phyloP scores from a whole-genome alignment of 306 rosid genomes.

The Medicago ruthenica region DNA sequence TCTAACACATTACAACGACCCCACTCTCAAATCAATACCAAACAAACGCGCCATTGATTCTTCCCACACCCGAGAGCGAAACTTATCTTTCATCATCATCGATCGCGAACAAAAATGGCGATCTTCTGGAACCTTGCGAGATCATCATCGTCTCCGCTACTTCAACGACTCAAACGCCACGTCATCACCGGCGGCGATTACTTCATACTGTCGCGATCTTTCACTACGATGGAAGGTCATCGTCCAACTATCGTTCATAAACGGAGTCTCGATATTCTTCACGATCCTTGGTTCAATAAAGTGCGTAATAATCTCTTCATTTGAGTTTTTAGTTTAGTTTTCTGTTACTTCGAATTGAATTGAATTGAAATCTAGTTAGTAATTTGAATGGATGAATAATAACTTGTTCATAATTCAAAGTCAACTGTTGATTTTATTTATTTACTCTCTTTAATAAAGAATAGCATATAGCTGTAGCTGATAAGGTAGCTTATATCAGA shows the following conservation, averaged over 20 bases:
- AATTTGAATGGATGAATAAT: background rate
- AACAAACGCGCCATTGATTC: background rate
- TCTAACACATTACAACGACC: background rate
- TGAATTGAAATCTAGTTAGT: background rate
- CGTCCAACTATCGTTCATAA: constrained; percentile 89
- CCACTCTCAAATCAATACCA: background rate
- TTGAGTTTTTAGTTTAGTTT: background rate
- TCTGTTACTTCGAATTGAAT: background rate
- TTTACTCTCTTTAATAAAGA: background rate
- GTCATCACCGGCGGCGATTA: constrained; percentile 10
- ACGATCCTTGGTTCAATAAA: constrained; percentile 98
- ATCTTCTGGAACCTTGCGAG: constrained; percentile 64
- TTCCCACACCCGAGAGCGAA: background rate
- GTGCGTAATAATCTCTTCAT: constrained; percentile 40
- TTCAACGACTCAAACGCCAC: constrained; percentile 57
- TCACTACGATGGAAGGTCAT: constrained; percentile 77
- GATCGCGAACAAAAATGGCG: constrained; percentile 45
- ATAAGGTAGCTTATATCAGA: no score
- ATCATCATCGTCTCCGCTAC: constrained; percentile 55
- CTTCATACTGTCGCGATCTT: constrained; percentile 57
- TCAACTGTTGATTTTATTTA: no score
- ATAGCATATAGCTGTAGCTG: no score
- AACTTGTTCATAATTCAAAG: constrained; percentile 2
- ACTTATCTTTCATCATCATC: background rate
- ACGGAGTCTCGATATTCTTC: constrained; percentile 96